phyloP scores from a whole-genome alignment of 2,329 filamentous ascomycete genomes.

The Aspergillus sp. region DNA sequence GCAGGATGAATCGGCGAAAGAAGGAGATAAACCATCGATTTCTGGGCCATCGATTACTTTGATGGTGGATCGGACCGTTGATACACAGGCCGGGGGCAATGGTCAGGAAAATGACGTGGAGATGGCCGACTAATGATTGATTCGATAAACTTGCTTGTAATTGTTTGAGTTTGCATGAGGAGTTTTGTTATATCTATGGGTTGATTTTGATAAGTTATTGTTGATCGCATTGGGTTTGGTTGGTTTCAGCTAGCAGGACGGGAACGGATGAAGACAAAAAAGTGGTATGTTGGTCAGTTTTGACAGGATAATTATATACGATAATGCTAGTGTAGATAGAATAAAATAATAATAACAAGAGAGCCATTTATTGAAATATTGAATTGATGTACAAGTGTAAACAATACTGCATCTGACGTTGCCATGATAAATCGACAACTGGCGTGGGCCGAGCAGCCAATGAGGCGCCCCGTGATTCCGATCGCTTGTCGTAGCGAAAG shows the following conservation, averaged over 20 bases:
- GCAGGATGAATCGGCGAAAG: constrained; percentile 8
- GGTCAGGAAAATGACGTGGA: constrained; percentile 51
- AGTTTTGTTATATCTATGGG: no score
- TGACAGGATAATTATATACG: no score
- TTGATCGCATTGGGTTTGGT: no score
- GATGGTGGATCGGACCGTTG: constrained; percentile 50
- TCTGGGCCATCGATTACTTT: constrained; percentile 48
- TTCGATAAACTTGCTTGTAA: neutral
- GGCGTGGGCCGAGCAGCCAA: constrained; percentile 26
- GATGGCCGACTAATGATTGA: constrained; percentile 50
- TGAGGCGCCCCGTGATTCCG: constrained; percentile 37
- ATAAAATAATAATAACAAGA: no score
- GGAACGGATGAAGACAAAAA: no score
- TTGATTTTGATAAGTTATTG: no score
- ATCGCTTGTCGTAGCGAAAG: constrained; percentile 32
- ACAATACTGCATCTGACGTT: neutral
- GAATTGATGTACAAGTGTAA: no score
- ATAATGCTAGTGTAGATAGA: no score
- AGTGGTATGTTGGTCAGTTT: no score
- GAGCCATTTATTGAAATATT: no score
- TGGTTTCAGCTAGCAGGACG: no score
- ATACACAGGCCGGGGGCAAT: constrained; percentile 28
- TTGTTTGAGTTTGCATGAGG: no score
- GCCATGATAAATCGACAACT: neutral
- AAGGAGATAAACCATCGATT: constrained; percentile 16